Evolutionary conservation across 2,329 filamentous ascomycete genomes (phyloP).

Genomic region (Colletotrichum sp.): DNA sequence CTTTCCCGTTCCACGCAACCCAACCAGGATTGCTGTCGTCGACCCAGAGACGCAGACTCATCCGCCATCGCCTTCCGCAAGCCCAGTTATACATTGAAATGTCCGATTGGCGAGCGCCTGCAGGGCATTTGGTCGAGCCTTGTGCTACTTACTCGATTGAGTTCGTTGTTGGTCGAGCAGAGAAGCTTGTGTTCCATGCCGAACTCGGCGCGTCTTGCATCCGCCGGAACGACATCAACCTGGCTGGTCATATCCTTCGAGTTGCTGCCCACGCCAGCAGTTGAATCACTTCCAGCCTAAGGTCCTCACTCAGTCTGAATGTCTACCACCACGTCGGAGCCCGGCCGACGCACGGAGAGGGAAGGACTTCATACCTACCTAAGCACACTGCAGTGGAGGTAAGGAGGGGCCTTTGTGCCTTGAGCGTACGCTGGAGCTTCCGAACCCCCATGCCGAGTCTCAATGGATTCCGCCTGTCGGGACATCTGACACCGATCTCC

Average conservation of each 20-base stretch:
- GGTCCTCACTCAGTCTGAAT: too few relatives aligned
- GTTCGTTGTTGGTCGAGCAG: background rate
- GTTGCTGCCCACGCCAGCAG: background rate
- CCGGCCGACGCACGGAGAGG: background rate
- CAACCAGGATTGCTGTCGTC: background rate
- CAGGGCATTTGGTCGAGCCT: background rate
- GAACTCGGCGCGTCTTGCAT: background rate
- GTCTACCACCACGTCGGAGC: background rate
- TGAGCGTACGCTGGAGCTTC: background rate
- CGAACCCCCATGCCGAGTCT: background rate
- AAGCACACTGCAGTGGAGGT: background rate
- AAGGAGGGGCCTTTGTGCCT: background rate
- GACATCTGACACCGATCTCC: conserved; percentile 16
- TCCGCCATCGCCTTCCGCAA: background rate
- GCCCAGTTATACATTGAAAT: background rate
- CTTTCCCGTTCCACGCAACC: background rate
- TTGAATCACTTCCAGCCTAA: background rate
- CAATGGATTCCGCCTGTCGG: conserved; percentile 6
- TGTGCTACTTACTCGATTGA: background rate
- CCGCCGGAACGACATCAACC: background rate
- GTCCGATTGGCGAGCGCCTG: background rate
- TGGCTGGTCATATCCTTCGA: background rate
- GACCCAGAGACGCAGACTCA: background rate
- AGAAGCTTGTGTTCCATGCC: background rate
- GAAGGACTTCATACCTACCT: background rate